These are phyloP conservation scores for Cercospora berteroae DNA, from an alignment of 2,329 filamentous ascomycete genomes.

Conservation along the genomic window DNA sequence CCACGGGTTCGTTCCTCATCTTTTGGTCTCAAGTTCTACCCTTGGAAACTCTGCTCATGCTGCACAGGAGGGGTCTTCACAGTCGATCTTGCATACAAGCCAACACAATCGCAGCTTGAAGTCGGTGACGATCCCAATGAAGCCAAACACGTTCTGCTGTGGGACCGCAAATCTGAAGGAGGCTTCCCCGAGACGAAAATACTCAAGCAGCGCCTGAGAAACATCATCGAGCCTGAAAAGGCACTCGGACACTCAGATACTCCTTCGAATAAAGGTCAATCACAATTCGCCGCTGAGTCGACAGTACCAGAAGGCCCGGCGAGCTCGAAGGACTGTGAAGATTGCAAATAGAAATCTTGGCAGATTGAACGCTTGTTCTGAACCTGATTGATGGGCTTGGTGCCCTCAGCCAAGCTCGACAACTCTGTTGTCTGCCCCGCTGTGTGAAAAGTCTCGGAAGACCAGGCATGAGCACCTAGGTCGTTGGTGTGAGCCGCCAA, in stretches of 20 bases:
- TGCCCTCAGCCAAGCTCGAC: background rate
- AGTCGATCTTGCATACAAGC: conserved; percentile 59
- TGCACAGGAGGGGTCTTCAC: conserved; percentile 64
- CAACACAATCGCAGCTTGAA: conserved; percentile 5
- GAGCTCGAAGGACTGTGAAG: conserved; percentile 9
- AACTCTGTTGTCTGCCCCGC: background rate
- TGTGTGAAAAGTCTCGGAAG: background rate
- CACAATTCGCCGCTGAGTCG: background rate
- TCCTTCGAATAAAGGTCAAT: conserved; percentile 29
- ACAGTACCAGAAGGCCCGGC: background rate
- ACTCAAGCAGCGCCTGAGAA: conserved; percentile 78
- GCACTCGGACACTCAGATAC: conserved; percentile 70
- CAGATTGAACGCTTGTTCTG: background rate
- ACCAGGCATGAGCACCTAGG: background rate
- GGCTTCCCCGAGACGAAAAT: conserved; percentile 95
- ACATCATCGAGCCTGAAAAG: conserved; percentile 74
- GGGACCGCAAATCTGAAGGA: conserved; percentile 83
- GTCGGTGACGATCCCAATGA: conserved; percentile 14
- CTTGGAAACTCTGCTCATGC: background rate
- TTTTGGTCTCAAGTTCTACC: background rate
- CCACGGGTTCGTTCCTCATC: conserved; percentile 57
- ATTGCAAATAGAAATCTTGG: conserved; percentile 13
- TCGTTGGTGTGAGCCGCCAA: background rate
- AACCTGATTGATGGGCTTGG: background rate
- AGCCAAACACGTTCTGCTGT: conserved; percentile 60